These are phyloP conservation scores for Melanogaster broomeanus DNA, from an alignment of 768 basidiomycete species.

Conservation along the genomic window DNA sequence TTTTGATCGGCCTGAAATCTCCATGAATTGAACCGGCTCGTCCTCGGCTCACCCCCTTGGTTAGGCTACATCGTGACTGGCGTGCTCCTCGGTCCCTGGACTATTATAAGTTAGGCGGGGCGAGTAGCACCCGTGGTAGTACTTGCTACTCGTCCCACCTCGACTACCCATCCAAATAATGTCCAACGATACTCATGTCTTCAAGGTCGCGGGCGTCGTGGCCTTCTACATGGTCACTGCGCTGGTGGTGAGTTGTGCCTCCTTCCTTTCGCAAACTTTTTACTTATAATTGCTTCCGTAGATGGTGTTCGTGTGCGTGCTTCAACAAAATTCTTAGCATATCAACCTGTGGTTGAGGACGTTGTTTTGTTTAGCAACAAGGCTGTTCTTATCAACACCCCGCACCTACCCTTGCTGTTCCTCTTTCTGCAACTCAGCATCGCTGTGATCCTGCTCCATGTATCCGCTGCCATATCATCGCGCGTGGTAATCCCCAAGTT, in stretches of 20 bases:
- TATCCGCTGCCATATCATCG: constrained; percentile 46
- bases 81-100: neutral
- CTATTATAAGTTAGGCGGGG: too few species aligned
- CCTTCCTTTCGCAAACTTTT: neutral
- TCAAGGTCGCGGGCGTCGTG: constrained; percentile 71
- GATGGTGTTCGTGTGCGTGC: constrained; percentile 52
- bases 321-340: neutral
- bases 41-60: neutral
- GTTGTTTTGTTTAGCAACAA: constrained; percentile 63
- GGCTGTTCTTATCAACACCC: constrained; percentile 66
- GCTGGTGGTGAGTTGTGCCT: constrained; percentile 55
- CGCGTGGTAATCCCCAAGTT: constrained; percentile 60
- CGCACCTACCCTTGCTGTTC: constrained; percentile 68
- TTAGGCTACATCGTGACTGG: constrained; percentile 1
- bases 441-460: constrained; percentile 65
- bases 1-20: neutral
- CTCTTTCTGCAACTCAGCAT: constrained; percentile 68
- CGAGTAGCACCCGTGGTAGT: too few species aligned
- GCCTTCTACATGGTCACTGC: constrained; percentile 79
- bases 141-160: too few species aligned
- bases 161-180: neutral
- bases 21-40: neutral
- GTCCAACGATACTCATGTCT: constrained; percentile 9
- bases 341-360: neutral
- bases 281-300: constrained; percentile 16